These are phyloP conservation scores for Naganishia kalamii DNA, from an alignment of 768 basidiomycete species.

Conservation along the genomic window DNA sequence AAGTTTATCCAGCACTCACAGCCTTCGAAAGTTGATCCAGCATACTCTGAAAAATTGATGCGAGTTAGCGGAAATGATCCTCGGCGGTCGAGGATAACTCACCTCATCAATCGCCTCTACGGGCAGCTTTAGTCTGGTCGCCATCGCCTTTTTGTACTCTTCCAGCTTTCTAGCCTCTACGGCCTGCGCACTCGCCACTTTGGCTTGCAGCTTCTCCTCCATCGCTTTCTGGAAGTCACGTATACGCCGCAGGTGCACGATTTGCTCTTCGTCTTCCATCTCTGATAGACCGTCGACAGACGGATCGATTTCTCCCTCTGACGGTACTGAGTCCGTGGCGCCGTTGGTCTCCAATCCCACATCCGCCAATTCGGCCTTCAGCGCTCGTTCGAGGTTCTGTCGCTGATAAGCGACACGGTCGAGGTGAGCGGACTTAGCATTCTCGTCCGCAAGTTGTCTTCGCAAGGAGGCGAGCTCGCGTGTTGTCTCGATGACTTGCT, in stretches of 20 bases:
- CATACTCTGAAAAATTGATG: slow-evolving; percentile 26
- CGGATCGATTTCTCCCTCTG: background rate
- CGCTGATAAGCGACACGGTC: slow-evolving; percentile 1
- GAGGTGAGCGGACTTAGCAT: slow-evolving; percentile 6
- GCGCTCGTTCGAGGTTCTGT: slow-evolving; percentile 10
- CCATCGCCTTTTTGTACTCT: slow-evolving; percentile 84
- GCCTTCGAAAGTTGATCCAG: slow-evolving; percentile 40
- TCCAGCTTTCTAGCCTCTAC: slow-evolving; percentile 82
- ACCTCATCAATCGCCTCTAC: slow-evolving; percentile 86
- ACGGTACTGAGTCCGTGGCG: background rate
- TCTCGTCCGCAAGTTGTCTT: slow-evolving; percentile 57
- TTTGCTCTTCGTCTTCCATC: background rate
- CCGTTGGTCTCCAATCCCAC: background rate
- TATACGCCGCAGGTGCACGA: slow-evolving; percentile 58
- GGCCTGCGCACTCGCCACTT: slow-evolving; percentile 65
- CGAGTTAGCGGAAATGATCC: background rate
- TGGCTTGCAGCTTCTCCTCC: slow-evolving; percentile 64
- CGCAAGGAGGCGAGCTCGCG: slow-evolving; percentile 85
- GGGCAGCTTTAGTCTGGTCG: slow-evolving; percentile 77
- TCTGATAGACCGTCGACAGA: background rate
- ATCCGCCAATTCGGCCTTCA: background rate
- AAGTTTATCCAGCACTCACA: slow-evolving; percentile 13
- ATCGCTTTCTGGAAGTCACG: slow-evolving; percentile 76
- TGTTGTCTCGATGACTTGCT: slow-evolving; percentile 79
- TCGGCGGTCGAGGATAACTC: slow-evolving; percentile 46